Conservation (phyloP, 1,284 basidiomycete genomes). For the Ceratobasidium sp. region DNA sequence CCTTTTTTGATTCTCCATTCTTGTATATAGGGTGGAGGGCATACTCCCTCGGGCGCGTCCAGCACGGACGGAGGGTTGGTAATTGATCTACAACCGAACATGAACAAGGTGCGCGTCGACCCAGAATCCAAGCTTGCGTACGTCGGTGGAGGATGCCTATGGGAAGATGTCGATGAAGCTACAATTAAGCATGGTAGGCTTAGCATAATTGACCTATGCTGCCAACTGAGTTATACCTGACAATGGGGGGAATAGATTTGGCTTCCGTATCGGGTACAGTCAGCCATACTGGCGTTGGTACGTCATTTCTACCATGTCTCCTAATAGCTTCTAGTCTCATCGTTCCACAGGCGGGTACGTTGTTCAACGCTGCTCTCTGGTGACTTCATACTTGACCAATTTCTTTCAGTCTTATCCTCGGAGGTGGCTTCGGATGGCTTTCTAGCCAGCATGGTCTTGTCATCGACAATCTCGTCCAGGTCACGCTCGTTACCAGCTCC, state of each 20-base stretch:
- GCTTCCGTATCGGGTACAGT: conserved; percentile 17
- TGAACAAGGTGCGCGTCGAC: conserved; percentile 42
- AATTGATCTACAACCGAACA: conserved; percentile 42
- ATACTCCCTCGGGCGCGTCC: conserved; percentile 39
- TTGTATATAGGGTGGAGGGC: conserved; percentile 41
- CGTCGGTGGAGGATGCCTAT: conserved; percentile 38
- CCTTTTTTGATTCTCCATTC: not conserved
- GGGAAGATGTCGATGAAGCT: conserved; percentile 37
- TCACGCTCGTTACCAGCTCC: conserved; percentile 63
- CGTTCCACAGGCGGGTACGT: not conserved
- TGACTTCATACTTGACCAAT: not conserved
- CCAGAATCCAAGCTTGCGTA: conserved; percentile 34
- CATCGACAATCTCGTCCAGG: conserved; percentile 66
- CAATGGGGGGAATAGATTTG: not conserved
- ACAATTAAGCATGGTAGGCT: conserved; percentile 41
- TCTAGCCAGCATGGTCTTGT: conserved; percentile 62
- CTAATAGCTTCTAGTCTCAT: not conserved
- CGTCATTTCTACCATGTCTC: not conserved
- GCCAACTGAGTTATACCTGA: not conserved
- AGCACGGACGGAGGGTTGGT: conserved; percentile 42
- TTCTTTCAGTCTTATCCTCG: conserved; percentile 61
- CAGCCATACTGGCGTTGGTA: conserved; percentile 28
- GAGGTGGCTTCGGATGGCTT: conserved; percentile 69
- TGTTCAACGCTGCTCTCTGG: not conserved
- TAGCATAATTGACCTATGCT: too few relatives aligned